Percentiles rank a stretch among this genome's conserved stretches.
phyloP scores from a whole-genome alignment of 306 rosid species.

The Cotoneaster glaucophyllus region DNA sequence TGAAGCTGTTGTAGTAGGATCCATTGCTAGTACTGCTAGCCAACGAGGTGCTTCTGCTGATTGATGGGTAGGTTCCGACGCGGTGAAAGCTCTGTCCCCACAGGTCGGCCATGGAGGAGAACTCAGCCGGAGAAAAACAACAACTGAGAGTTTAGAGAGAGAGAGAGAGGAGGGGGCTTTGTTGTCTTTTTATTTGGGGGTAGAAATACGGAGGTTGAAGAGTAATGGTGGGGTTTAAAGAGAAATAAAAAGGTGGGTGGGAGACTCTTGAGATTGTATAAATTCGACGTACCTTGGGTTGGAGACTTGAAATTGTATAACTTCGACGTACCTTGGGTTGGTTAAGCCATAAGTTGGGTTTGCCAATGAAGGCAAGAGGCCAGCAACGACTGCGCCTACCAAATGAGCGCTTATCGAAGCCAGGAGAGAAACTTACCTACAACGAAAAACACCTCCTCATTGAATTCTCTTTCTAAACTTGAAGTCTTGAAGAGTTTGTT shows the following conservation, averaged over 20 bases:
- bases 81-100: slow-evolving; percentile 11
- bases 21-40: slow-evolving; percentile 9
- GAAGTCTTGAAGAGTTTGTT: no score
- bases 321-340: slow-evolving; percentile 19
- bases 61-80: slow-evolving; percentile 22
- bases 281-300: slow-evolving; percentile 19
- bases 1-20: slow-evolving; percentile 7
- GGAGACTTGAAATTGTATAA: not conserved
- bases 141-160: slow-evolving; percentile 4
- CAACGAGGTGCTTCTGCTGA: slow-evolving; percentile 47
- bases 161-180: not conserved
- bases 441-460: not conserved
- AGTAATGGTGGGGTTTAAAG: not conserved
- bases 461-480: not conserved
- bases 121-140: not conserved
- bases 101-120: slow-evolving; percentile 13
- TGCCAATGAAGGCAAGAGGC: not conserved
- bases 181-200: not conserved
- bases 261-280: not conserved
- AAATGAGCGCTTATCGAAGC: slow-evolving; percentile 12
- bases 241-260: not conserved
- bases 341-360: slow-evolving; percentile 11
- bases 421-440: not conserved
- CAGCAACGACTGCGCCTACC: slow-evolving; percentile 39
- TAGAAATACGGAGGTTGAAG: not conserved